phyloP scores from a whole-genome alignment of 2,329 filamentous ascomycete species.

The Conoideocrella luteorostrata region DNA sequence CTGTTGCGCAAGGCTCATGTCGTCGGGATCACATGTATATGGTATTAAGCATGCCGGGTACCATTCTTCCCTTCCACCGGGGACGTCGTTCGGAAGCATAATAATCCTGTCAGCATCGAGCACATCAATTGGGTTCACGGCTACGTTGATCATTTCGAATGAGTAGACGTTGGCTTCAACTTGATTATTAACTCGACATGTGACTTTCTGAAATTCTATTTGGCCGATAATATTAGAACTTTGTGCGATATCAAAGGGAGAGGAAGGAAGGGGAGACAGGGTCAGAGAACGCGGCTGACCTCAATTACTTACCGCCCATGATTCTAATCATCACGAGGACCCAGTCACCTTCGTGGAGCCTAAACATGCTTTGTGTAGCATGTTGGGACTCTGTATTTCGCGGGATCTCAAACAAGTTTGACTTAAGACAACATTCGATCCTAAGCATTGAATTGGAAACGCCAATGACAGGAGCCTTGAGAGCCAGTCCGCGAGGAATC shows the following conservation, averaged over 20 bases:
- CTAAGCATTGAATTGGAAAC: background rate
- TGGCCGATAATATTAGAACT: background rate
- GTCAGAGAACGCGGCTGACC: background rate
- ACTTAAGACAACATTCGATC: background rate
- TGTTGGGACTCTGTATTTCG: background rate
- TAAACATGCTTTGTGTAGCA: background rate
- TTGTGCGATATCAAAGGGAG: background rate
- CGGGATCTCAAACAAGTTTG: background rate
- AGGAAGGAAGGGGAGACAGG: background rate
- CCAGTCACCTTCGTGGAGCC: constrained; percentile 4
- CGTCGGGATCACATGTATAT: constrained; percentile 18
- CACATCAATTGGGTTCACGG: background rate
- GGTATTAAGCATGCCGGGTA: constrained; percentile 17
- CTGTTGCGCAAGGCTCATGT: constrained; percentile 9
- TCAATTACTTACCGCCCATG: background rate
- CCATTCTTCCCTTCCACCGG: constrained; percentile 9
- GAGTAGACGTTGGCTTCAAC: background rate
- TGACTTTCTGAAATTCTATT: background rate
- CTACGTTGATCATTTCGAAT: background rate
- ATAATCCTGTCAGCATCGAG: background rate
- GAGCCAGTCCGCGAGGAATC: constrained; percentile 35
- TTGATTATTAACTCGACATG: background rate
- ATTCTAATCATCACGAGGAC: background rate
- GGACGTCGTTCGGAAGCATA: background rate
- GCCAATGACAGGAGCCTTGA: constrained; percentile 24